phyloP scores from a whole-genome alignment of 495 filamentous ascomycete genomes.

The Penicillium salamii region DNA sequence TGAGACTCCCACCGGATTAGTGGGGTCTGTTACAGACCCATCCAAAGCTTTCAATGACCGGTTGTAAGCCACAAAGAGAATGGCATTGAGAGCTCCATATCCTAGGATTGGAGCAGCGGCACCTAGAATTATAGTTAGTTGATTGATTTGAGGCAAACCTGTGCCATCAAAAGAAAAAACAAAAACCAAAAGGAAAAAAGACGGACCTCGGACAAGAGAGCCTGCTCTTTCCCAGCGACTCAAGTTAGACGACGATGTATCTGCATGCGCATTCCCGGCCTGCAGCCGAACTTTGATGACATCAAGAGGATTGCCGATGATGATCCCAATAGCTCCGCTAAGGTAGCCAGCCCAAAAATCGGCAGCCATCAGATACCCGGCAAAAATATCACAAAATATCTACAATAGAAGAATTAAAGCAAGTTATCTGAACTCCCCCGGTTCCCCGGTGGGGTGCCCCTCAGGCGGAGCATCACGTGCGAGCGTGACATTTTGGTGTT shows the following conservation, averaged over 20 bases:
- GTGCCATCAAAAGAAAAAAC: too few relatives aligned
- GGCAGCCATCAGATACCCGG: conserved; percentile 56
- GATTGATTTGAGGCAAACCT: background rate
- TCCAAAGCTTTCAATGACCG: conserved; percentile 61
- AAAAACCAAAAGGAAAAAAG: background rate
- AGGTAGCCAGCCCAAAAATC: conserved; percentile 89
- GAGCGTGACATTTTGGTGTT: conserved; percentile 41
- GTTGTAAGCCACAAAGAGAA: conserved; percentile 85
- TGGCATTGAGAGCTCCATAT: conserved; percentile 84
- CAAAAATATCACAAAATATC: background rate
- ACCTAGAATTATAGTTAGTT: conserved; percentile 40
- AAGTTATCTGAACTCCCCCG: conserved; percentile 4
- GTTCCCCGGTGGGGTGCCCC: background rate
- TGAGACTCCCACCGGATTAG: conserved; percentile 30
- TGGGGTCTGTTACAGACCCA: conserved; percentile 37
- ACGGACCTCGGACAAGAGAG: conserved; percentile 47
- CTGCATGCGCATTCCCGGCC: conserved; percentile 44
- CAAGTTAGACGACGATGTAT: conserved; percentile 20
- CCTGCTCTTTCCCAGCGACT: conserved; percentile 43
- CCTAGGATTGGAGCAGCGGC: conserved; percentile 77
- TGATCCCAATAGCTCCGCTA: conserved; percentile 75
- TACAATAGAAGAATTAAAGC: conserved; percentile 3
- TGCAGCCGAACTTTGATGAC: conserved; percentile 82
- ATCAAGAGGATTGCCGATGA: conserved; percentile 86
- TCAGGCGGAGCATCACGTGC: conserved; percentile 2